Base-by-base conservation (phyloP, 2,329 filamentous ascomycete genomes). In the Lecanosticta acicola region DNA sequence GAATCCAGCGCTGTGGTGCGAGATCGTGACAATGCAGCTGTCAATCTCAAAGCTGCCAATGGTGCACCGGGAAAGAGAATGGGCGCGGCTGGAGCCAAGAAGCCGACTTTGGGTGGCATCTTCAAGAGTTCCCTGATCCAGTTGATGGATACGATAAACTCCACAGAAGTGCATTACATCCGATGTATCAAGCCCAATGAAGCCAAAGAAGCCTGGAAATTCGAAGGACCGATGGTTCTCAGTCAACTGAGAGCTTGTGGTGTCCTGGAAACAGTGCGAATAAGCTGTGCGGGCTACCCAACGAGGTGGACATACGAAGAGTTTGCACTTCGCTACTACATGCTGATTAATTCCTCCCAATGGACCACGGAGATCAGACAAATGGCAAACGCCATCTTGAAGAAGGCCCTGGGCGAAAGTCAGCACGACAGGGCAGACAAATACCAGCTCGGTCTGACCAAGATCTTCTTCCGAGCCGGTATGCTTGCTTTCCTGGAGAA, bases 101-200 rank as follows among this genome's bases (percentile, higher is more conserved):
- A 98, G 70, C 93, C 93, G 29, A 98, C 93, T 1, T 80, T 98
- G 21, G 93, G 93, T 68, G 93, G 93, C 51, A 98, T 98, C 57
- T 98, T 98, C 83, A 94, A 95, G 66, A 95, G 90, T 2, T 97
- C 93, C 7, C 75, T 98, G 61, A 97, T 98, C 59, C 93, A 98
- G 70, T 80, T 98, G 41, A 98, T 98, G 91, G 78, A 81, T 65
- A 98, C 93, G 3, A 98, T 98, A 70, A 95, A 94, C 68, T 90
- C 87, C 57, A 98, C 93, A 2, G 93, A 98, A 66, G 93, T 97
- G 16, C 93, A 98, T 69, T 98, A 98, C 69, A 98, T 98, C 64
- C 84, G 93, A 58, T 98, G 93, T 68, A 97, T 98, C 71, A 98
- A 98, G 72, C 93, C 93, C 24, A 98, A 98, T 66, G 93, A 98